Evolutionary conservation across 495 filamentous ascomycete species (phyloP).

Genomic region (Patellaria atrata): DNA sequence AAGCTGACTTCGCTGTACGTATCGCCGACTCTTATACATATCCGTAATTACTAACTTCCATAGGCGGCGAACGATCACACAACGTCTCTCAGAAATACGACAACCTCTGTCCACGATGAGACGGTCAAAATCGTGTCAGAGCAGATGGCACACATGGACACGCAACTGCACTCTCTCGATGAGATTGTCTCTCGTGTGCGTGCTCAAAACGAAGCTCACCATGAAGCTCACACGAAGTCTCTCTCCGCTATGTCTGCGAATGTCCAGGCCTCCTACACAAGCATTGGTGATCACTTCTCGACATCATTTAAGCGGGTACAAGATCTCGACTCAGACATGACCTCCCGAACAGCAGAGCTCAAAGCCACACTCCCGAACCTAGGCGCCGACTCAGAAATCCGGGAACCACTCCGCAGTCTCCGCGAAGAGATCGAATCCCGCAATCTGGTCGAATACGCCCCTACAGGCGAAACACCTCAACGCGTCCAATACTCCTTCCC

Average conservation of each 20-base stretch:
- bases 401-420: conserved; percentile 54
- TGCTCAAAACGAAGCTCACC: conserved; percentile 63
- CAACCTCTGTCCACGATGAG: conserved; percentile 80
- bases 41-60: conserved; percentile 14
- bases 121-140: conserved; percentile 80
- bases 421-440: conserved; percentile 46
- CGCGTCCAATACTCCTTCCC: conserved; percentile 65
- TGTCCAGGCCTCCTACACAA: conserved; percentile 55
- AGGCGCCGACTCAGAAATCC: conserved; percentile 35
- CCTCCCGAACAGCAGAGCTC: conserved; percentile 36
- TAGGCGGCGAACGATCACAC: conserved; percentile 68
- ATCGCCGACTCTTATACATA: conserved; percentile 8
- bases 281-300: conserved; percentile 49
- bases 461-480: conserved; percentile 75
- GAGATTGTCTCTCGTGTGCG: conserved; percentile 77
- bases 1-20: conserved; percentile 76
- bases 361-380: conserved; percentile 44
- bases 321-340: conserved; percentile 48
- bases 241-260: conserved; percentile 44
- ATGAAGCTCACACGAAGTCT: conserved; percentile 47
- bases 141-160: conserved; percentile 72
- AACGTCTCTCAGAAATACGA: conserved; percentile 60
- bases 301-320: conserved; percentile 46
- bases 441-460: conserved; percentile 57
- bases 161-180: conserved; percentile 77